These are phyloP conservation scores for Pythium periplocum DNA, from an alignment of 352 stramenopile genomes.

Conservation along the genomic window DNA sequence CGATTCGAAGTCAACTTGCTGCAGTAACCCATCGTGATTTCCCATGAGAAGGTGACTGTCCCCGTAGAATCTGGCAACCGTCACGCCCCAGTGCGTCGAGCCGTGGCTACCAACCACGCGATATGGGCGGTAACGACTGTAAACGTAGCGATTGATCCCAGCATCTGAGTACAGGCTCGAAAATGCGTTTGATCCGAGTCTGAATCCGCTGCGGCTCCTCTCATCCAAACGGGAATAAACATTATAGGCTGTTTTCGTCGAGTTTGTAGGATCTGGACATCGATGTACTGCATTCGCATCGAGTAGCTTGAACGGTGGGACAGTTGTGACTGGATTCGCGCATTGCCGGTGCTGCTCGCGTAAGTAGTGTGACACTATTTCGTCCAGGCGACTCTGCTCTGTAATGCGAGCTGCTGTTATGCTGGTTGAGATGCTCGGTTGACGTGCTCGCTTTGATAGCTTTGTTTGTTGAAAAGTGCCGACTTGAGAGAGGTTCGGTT, in stretches of 20 bases:
- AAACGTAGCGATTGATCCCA: conserved; percentile 73
- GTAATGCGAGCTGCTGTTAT: background rate
- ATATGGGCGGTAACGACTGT: conserved; percentile 69
- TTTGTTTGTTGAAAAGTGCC: background rate
- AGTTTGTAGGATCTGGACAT: conserved; percentile 60
- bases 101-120: conserved; percentile 49
- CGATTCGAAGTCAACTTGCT: conserved; percentile 49
- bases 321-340: conserved; percentile 77
- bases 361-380: conserved; percentile 85
- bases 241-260: conserved; percentile 43
- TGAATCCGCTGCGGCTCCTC: conserved; percentile 45
- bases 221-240: conserved; percentile 61
- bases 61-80: conserved; percentile 57
- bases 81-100: conserved; percentile 52
- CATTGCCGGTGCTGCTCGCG: conserved; percentile 87
- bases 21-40: conserved; percentile 67
- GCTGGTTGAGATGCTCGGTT: background rate
- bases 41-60: conserved; percentile 65
- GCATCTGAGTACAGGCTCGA: conserved; percentile 52
- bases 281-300: conserved; percentile 48
- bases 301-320: conserved; percentile 81
- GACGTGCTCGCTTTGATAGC: too few species aligned
- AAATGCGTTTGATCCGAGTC: conserved; percentile 32
- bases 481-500: background rate
- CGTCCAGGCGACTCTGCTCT: conserved; percentile 53